phyloP scores from a whole-genome alignment of 176 grass and related monocot species.

The Musa acuminata region DNA sequence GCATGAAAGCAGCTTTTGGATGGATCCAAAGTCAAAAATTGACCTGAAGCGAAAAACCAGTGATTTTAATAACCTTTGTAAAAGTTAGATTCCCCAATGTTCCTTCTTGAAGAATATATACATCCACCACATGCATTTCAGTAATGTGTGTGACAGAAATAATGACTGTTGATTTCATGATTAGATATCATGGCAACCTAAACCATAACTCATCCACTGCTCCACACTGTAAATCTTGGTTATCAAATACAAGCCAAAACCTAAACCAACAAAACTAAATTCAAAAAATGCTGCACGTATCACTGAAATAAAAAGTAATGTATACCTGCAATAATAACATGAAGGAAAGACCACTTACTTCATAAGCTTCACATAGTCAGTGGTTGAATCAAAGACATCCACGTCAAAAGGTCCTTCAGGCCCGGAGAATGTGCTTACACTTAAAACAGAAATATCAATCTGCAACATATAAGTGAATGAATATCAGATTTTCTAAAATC shows the following conservation, averaged over 20 bases:
- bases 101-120: not conserved
- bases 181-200: not conserved
- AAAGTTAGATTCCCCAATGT: not conserved
- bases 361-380: conserved; percentile 92
- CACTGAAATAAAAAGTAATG: not conserved
- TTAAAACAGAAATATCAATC: conserved; percentile 80
- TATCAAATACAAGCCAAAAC: not conserved
- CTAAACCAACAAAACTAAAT: not conserved
- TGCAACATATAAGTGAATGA: conserved; percentile 12
- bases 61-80: not conserved
- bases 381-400: conserved; percentile 85
- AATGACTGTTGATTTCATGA: not conserved
- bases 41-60: conserved; percentile 32
- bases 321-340: not conserved
- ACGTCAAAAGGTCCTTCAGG: conserved; percentile 87
- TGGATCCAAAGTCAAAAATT: conserved; percentile 82
- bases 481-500: not conserved
- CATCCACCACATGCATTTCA: not conserved
- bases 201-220: not conserved
- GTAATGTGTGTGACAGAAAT: not conserved
- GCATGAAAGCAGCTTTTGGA: conserved; percentile 73
- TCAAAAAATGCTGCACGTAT: not conserved
- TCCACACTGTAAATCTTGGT: too few relatives aligned
- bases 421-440: conserved; percentile 67
- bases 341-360: conserved; percentile 49